Evolutionary conservation across 202 grass and related monocot species (phyloP).

Genomic region (Alloteropsis angusta): DNA sequence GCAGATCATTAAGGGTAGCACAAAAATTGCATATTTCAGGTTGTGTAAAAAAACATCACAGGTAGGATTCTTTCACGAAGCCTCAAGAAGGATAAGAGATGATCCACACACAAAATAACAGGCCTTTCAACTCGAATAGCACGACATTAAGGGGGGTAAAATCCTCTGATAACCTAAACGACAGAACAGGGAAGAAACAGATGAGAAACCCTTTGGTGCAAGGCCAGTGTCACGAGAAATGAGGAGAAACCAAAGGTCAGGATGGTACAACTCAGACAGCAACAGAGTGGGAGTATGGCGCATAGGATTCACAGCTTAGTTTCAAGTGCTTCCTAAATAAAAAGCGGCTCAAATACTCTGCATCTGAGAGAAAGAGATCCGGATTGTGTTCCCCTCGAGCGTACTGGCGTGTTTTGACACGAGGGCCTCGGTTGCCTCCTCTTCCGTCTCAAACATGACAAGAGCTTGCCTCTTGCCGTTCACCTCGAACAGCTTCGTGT

Average conservation of each 20-base stretch:
- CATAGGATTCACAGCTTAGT: constrained; percentile 33
- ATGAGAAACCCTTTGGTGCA: constrained; percentile 5
- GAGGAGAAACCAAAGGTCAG: background rate
- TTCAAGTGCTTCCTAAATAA: constrained; percentile 20
- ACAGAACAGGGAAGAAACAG: background rate
- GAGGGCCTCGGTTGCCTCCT: constrained; percentile 74
- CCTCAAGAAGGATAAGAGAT: background rate
- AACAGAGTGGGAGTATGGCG: background rate
- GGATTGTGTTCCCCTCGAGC: constrained; percentile 56
- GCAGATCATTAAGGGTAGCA: background rate
- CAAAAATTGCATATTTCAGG: background rate
- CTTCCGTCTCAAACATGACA: constrained; percentile 54
- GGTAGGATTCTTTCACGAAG: background rate
- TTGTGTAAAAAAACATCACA: background rate
- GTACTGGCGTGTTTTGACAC: constrained; percentile 75
- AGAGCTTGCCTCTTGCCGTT: constrained; percentile 84
- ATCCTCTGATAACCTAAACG: background rate
- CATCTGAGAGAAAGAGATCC: constrained; percentile 92
- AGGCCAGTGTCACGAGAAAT: background rate
- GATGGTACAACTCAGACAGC: constrained; percentile 20
- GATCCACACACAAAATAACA: background rate
- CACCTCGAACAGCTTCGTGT: constrained; percentile 76
- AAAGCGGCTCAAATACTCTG: constrained; percentile 55
- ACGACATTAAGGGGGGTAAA: background rate
- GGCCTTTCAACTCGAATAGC: constrained; percentile 7